Evolutionary conservation across 2,329 filamentous ascomycete species (phyloP).

Genomic region (Reticulascus tulasneorum): DNA sequence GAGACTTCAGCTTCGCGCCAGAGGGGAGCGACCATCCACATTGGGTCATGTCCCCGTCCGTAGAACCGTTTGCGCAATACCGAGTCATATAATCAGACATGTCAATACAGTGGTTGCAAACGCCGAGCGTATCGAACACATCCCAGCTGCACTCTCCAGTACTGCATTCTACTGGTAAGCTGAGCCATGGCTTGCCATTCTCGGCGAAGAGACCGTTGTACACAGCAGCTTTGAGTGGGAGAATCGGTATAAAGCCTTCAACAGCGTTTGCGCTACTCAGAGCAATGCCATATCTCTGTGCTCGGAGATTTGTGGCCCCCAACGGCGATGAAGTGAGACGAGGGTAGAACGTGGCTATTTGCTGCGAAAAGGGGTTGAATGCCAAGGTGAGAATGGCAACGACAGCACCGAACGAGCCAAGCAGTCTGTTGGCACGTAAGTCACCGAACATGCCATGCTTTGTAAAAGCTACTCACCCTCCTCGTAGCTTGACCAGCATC

Average conservation of each 20-base stretch:
- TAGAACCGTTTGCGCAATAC: conserved; percentile 16
- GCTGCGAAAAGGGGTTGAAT: conserved; percentile 26
- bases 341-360: conserved; percentile 24
- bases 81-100: conserved; percentile 21
- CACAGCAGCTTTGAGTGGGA: conserved; percentile 28
- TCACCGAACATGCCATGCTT: not conserved
- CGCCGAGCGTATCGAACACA: conserved; percentile 16
- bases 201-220: conserved; percentile 30
- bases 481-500: conserved; percentile 20
- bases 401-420: conserved; percentile 24
- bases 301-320: conserved; percentile 22
- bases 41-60: conserved; percentile 4
- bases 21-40: conserved; percentile 26
- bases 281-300: conserved; percentile 23
- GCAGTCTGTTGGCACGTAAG: conserved; percentile 9
- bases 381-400: conserved; percentile 22
- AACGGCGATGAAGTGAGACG: conserved; percentile 11
- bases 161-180: conserved; percentile 12
- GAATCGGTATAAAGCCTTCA: conserved; percentile 25
- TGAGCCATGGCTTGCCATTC: conserved; percentile 20
- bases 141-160: conserved; percentile 18
- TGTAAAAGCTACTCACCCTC: conserved; percentile 19
- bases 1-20: conserved; percentile 18
- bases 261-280: conserved; percentile 16
- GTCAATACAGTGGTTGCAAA: conserved; percentile 17